Conservation (phyloP, 164 flowering plant genomes). For the Stephania cephalantha region DNA sequence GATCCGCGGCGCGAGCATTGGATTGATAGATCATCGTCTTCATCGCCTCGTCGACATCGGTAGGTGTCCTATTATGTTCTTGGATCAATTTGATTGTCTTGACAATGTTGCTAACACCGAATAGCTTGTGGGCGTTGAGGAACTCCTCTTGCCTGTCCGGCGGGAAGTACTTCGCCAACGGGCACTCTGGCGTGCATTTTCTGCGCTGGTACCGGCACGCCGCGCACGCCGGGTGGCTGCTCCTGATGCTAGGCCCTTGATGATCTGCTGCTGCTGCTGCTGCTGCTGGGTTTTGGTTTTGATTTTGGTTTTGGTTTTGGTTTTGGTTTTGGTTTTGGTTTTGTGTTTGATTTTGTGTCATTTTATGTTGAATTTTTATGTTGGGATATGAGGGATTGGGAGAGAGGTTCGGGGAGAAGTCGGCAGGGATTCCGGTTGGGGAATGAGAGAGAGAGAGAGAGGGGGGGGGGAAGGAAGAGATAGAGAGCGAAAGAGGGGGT, state of each 20-base stretch:
- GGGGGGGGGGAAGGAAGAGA: not conserved
- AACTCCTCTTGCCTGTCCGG: conserved; percentile 10
- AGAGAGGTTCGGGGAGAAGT: not conserved
- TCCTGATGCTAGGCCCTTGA: too few relatives aligned
- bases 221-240: conserved; percentile 14
- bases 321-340: not conserved
- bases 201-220: conserved; percentile 17
- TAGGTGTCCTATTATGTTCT: not conserved
- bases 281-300: not conserved
- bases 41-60: conserved; percentile 12
- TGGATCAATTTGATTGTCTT: conserved; percentile 1
- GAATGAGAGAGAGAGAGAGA: not conserved
- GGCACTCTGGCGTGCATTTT: conserved; percentile 16
- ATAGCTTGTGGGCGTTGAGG: conserved; percentile 11
- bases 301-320: too few relatives aligned
- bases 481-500: not conserved
- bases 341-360: too few relatives aligned
- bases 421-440: not conserved
- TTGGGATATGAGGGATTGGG: too few relatives aligned
- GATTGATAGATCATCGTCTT: conserved; percentile 6
- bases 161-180: conserved; percentile 13
- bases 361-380: too few relatives aligned
- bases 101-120: conserved; percentile 15
- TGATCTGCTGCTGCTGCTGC: too few relatives aligned
- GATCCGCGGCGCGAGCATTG: conserved; percentile 7